These are phyloP conservation scores for Rhodocollybia butyracea DNA, from an alignment of 768 basidiomycete genomes.

Conservation along the genomic window DNA sequence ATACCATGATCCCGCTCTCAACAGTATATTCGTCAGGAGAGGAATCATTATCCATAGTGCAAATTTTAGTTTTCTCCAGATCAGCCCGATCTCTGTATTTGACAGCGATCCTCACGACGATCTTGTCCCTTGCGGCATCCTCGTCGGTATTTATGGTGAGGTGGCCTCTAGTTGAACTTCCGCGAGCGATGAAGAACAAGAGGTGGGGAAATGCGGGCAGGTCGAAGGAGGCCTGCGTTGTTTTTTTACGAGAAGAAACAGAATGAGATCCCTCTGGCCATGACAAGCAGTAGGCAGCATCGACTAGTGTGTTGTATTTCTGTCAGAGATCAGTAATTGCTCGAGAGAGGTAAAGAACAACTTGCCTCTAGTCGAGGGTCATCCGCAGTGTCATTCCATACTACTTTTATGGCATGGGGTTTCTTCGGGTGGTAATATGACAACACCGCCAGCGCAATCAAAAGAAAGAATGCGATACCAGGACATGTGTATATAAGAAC, in stretches of 20 bases:
- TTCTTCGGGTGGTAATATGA: too few relatives aligned
- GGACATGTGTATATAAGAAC: too few relatives aligned
- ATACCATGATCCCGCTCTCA: background rate
- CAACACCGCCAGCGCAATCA: too few relatives aligned
- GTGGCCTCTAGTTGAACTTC: background rate
- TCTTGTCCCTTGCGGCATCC: background rate
- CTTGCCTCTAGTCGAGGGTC: background rate
- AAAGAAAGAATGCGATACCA: too few relatives aligned
- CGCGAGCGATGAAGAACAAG: constrained; percentile 5
- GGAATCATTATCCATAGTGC: background rate
- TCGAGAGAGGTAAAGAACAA: background rate
- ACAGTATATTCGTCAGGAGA: too few relatives aligned
- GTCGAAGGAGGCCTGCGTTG: background rate
- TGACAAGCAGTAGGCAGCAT: background rate
- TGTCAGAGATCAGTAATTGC: background rate
- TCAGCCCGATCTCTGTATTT: background rate
- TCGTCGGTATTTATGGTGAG: background rate
- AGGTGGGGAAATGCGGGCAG: background rate
- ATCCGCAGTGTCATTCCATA: background rate
- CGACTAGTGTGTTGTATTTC: background rate
- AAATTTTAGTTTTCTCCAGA: constrained; percentile 3
- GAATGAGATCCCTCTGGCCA: background rate
- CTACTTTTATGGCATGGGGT: too few relatives aligned
- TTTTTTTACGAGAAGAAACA: background rate
- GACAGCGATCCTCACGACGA: background rate